Evolutionary conservation across 768 basidiomycete species (phyloP), one percentile per base, ranked within the genome.

Genomic region (Neoboletus magnificus): DNA sequence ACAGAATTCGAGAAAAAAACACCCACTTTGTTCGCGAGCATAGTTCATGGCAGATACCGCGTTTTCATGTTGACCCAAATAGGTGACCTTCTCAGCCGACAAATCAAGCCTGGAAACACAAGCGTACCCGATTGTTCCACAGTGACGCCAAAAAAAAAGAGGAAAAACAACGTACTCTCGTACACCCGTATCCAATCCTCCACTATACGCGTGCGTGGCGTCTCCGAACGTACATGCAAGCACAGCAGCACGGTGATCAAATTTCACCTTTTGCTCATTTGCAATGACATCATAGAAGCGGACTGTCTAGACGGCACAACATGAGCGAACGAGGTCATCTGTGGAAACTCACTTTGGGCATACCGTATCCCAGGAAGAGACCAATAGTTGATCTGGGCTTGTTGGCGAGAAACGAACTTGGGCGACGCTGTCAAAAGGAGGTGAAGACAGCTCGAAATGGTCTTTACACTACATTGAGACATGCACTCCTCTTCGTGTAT

Each of bases 361-460:
- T 64, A 80, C 82, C 59, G 90, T 83, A 71, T 98, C 96, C 96
- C 96, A 98, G 57, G 90, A 88, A 13, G 91, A 84, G 18, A 90
- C 91, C 0, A 98, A 74, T 1, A 98, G 74, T 20, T 88, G 85
- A 52, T 88, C 79, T 3, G 93, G 86, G 68, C 89, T 82, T 4
- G 79, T 78, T 1, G 93, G 89, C 22, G 93, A 91, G 71, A 89
- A 98, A 32, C 82, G 79, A 29, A 98, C 74, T 37, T 84, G 79
- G 3, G 92, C 89, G 48, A 96, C 81, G 62, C 88, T 89, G 73
- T 97, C 93, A 62, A 91, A 87, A 0, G 93, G 93, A 0, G 91
- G 85, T 0, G 86, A 84, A 7, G 77, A 73, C 33, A 86, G 66
- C 59, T 81, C 81, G 9, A 72, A 56, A 61, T 79, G 72, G 36